Percentiles rank a stretch among this genome's conserved stretches.
phyloP scores from a whole-genome alignment of 2,329 filamentous ascomycete species.

The Sporothrix sp. region DNA sequence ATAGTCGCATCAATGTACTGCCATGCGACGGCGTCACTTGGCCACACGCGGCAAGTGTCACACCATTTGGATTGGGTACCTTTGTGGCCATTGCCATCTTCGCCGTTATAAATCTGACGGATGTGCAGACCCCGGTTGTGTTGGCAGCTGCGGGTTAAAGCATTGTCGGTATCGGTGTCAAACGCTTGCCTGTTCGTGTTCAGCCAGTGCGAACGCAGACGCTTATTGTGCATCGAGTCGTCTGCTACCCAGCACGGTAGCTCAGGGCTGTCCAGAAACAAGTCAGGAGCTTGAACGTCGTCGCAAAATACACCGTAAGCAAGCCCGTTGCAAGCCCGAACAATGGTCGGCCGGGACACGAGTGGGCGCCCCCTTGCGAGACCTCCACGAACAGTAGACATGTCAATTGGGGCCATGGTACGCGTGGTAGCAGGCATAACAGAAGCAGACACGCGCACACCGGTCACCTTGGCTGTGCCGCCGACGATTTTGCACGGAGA shows the following conservation, averaged over 20 bases:
- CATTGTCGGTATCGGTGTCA: not conserved
- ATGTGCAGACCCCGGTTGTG: not conserved
- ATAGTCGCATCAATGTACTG: not conserved
- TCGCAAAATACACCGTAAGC: slow-evolving; percentile 1
- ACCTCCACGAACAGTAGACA: not conserved
- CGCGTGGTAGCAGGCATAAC: not conserved
- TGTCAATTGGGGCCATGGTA: not conserved
- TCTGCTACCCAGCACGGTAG: slow-evolving; percentile 8
- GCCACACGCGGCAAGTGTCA: not conserved
- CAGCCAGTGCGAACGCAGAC: not conserved
- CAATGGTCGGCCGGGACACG: not conserved
- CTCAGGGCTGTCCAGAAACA: not conserved
- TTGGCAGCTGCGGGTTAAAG: not conserved
- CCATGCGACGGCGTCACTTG: not conserved
- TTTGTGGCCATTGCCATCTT: not conserved
- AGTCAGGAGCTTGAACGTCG: not conserved
- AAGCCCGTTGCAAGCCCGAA: slow-evolving; percentile 1
- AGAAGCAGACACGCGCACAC: not conserved
- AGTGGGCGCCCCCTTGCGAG: not conserved
- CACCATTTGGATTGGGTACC: not conserved
- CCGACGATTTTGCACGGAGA: not conserved
- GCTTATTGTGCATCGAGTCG: not conserved
- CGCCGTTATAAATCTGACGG: not conserved
- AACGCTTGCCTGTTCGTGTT: not conserved
- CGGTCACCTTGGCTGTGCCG: not conserved